A percentile compares a stretch with the other conserved stretches of the same genome.
Evolutionary conservation across 1,284 basidiomycete species (phyloP).

Genomic region (Malassezia cuniculi): DNA sequence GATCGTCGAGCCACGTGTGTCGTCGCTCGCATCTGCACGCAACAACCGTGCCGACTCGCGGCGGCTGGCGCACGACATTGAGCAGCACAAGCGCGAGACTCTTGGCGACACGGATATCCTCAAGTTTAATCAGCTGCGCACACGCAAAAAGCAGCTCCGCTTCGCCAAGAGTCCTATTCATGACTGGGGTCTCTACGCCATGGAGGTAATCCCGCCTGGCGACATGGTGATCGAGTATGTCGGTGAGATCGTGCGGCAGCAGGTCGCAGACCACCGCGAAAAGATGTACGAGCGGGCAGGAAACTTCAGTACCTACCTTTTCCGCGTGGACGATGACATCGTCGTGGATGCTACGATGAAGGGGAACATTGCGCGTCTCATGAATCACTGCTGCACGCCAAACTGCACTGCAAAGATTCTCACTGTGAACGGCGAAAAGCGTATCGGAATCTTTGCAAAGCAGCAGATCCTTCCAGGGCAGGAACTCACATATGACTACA

Average conservation of each 20-base stretch:
- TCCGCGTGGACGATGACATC: constrained; percentile 48
- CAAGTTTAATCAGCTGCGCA: constrained; percentile 97
- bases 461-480: constrained; percentile 68
- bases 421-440: constrained; percentile 92
- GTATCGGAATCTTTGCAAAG: constrained; percentile 96
- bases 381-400: constrained; percentile 78
- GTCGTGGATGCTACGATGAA: constrained; percentile 93
- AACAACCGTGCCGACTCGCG: constrained; percentile 90
- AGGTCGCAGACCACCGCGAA: constrained; percentile 91
- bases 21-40: constrained; percentile 61
- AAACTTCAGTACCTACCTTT: constrained; percentile 42
- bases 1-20: constrained; percentile 41
- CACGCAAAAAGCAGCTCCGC: constrained; percentile 90
- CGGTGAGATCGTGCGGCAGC: constrained; percentile 85
- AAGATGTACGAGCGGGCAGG: constrained; percentile 85
- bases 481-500: constrained; percentile 45
- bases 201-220: constrained; percentile 64
- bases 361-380: constrained; percentile 62
- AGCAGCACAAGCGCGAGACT: constrained; percentile 66
- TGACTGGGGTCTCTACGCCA: constrained; percentile 69
- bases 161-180: constrained; percentile 94
- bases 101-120: constrained; percentile 53
- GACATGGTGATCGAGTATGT: constrained; percentile 99
- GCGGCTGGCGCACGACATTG: constrained; percentile 78
- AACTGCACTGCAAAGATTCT: constrained; percentile 98